A percentile compares a stretch with the other conserved stretches of the same genome.
Evolutionary conservation across 257 asterid genomes (phyloP).

Genomic region (Solanum infundibuliforme): DNA sequence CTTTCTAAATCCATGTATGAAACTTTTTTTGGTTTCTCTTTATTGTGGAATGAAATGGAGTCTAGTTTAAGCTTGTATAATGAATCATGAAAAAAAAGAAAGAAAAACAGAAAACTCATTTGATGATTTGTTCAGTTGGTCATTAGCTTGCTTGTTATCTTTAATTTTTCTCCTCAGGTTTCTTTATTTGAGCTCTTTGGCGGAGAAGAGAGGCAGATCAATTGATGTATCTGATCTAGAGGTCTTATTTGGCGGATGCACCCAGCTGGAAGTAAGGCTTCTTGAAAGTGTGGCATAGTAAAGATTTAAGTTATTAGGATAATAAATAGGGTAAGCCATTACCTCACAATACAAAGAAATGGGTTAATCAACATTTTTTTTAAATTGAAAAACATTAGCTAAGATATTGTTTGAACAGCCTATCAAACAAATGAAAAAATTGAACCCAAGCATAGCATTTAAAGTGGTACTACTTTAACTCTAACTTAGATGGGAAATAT

Average conservation of each 20-base stretch:
- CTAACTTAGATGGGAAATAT: neutral
- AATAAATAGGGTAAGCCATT: neutral
- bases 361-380: neutral
- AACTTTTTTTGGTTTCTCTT: neutral
- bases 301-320: neutral
- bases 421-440: neutral
- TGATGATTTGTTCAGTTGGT: slow-evolving; percentile 9
- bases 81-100: neutral
- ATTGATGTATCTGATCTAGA: slow-evolving; percentile 75
- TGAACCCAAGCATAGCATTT: neutral
- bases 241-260: slow-evolving; percentile 84
- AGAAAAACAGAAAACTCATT: neutral
- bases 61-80: slow-evolving; percentile 1
- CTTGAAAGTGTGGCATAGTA: neutral
- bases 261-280: slow-evolving; percentile 88
- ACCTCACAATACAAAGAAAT: neutral
- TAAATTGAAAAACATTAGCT: neutral
- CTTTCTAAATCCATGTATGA: neutral
- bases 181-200: slow-evolving; percentile 82
- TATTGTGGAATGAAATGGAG: neutral
- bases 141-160: slow-evolving; percentile 10
- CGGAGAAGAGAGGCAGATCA: slow-evolving; percentile 78
- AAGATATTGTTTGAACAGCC: neutral
- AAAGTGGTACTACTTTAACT: neutral
- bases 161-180: slow-evolving; percentile 42